Evolutionary conservation across 768 basidiomycete species (phyloP), one percentile per base, ranked within the genome.

Genomic region (Lactifluus volemus): DNA sequence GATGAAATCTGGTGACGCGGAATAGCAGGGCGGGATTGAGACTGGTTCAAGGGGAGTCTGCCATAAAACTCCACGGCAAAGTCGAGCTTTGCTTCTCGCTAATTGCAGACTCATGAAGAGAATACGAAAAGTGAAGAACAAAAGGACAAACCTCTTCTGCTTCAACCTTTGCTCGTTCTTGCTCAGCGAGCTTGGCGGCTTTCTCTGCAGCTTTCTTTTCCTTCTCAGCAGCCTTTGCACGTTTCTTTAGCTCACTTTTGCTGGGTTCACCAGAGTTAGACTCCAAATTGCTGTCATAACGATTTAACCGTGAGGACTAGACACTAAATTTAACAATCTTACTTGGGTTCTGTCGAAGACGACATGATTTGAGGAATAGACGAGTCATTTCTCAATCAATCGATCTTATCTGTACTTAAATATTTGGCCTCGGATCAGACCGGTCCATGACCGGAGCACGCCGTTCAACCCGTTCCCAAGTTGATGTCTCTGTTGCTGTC

Each of bases 201-300:
- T 86, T 88, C 72, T 94, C 93, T 47, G 89, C 89, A 7, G 86
- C 87, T 71, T 92, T 94, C 74, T 84, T 84, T 50, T 87, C 89
- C 67, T 98, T 98, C 75, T 94, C 91, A 12, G 85, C 87, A 50
- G 88, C 88, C 73, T 97, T 98, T 36, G 88, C 88, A 36, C 85
- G 84, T 75, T 92, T 94, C 79, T 98, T 98, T 60, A 92, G 72
- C 68, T 95, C 92, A 68, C 78, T 90, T 76, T 97, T 98, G 58
- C 86, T 84, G 7, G 85, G 91, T 12, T 80, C 88, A 44, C 77
- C 73, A 38, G 59, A 45, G 36, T 44, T 49, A 12, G 59, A 25
- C 32, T 60, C 54, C 5, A 42, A n/a, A 11, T 17, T 12, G 41
- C 30, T 39, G 25, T 39, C 49, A 21, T 45, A 41, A 60, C 21